Base-by-base conservation (phyloP, 1,284 basidiomycete genomes). In the Neonothopanus nambi region DNA sequence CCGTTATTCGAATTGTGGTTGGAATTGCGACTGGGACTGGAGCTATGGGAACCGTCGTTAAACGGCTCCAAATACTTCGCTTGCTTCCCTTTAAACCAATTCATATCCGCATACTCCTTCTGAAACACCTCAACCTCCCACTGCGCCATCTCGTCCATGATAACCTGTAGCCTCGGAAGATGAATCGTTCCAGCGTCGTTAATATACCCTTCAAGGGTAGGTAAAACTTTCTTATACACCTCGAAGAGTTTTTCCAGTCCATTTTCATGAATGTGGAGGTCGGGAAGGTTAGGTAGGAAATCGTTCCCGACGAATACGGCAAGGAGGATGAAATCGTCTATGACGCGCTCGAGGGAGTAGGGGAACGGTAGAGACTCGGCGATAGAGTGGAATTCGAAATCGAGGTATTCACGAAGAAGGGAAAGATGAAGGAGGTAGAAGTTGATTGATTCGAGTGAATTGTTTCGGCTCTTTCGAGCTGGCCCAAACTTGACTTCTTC, bases 401-500 rank as follows among this genome's bases (percentile, higher is more conserved):
- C 91, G 62, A 99, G 86, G 67, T 99, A 99, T 72, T 99, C 96
- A 62, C 96, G 87, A 78, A 99, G 84, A 42, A 99, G 79, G 11
- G 91, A 97, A 30, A 99, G 80, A 71, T 99, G 97, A 44, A 99
- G 77, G 17, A 99, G 80, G 74, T 93, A 98, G 73, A 99, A 99
- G 69, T 89, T 98, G 61, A 93, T 91, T 2, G 87, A 78, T 64
- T 96, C 91, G 35, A 72, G 82, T 52, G 61, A 93, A 87, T 81
- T 82, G 58, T 79, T 80, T 46, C 77, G 78, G 70, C 91, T 94
- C 72, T 78, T 87, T 69, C 81, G 84, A 52, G 86, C 77, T 12
- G 93, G 90, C 15, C 96, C 96, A 73, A 99, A 99, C 63, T 95
- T 95, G 64, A 99, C 97, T 73, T 99, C 96, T 72, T 99, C 97